Percentiles rank a stretch among this genome's conserved stretches.
Conservation (phyloP, 179 eudicot species). For the Pouteria campechiana region DNA sequence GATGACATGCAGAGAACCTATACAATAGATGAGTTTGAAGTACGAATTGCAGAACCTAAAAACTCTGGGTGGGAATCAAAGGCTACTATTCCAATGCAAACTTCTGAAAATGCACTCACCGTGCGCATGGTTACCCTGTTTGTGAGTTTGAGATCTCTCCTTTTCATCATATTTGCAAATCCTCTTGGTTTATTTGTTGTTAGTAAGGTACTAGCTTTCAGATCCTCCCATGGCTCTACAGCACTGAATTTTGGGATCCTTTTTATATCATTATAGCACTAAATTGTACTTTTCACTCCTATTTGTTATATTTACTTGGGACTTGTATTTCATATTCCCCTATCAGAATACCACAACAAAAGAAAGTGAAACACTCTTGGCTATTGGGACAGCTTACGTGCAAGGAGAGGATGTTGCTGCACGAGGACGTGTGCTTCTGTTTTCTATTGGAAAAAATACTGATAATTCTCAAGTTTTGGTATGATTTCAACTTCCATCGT, state of each 20-base stretch:
- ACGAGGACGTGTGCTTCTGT: constrained; percentile 92
- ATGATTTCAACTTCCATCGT: constrained; percentile 1
- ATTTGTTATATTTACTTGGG: constrained; percentile 4
- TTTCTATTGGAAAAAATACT: constrained; percentile 53
- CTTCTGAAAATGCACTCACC: constrained; percentile 90
- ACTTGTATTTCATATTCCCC: too few species aligned
- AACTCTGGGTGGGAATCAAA: constrained; percentile 89
- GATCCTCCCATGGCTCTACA: too few species aligned
- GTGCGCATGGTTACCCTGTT: constrained; percentile 78
- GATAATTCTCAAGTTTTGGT: constrained; percentile 69
- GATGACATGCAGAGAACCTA: constrained; percentile 61
- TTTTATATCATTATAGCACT: too few species aligned
- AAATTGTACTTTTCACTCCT: too few species aligned
- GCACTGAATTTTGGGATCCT: too few species aligned
- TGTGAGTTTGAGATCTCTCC: constrained; percentile 63
- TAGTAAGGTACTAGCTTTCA: too few species aligned
- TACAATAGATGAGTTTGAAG: constrained; percentile 84
- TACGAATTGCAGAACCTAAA: constrained; percentile 84
- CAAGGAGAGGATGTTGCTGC: constrained; percentile 99
- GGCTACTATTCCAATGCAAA: constrained; percentile 92
- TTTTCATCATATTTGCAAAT: too few species aligned
- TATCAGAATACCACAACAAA: constrained; percentile 73
- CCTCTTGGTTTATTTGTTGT: too few species aligned
- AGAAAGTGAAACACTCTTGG: constrained; percentile 90
- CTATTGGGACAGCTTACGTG: constrained; percentile 93